Conservation (phyloP, 2,329 filamentous ascomycete genomes). For the Fusarium continuum region DNA sequence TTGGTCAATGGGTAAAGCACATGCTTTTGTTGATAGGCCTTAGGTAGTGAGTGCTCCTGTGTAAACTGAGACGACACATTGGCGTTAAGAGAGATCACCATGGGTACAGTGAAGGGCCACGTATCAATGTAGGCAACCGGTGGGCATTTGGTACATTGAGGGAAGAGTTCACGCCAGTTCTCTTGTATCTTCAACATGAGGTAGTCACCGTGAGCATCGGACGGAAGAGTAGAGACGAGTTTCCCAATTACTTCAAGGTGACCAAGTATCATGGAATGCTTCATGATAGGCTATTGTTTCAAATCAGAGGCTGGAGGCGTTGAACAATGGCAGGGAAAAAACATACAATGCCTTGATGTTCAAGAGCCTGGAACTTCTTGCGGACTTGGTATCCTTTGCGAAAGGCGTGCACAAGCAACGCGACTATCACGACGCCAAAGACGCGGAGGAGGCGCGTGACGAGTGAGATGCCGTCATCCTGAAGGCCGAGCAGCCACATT, state of each 20-base stretch:
- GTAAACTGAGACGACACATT: slow-evolving; percentile 36
- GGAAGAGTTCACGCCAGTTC: slow-evolving; percentile 31
- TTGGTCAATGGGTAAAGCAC: slow-evolving; percentile 45
- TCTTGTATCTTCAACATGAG: slow-evolving; percentile 23
- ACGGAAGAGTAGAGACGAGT: slow-evolving; percentile 13
- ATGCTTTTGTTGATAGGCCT: slow-evolving; percentile 43
- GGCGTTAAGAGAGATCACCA: slow-evolving; percentile 31
- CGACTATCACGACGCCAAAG: background rate
- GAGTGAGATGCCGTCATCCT: background rate
- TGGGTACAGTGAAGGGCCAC: slow-evolving; percentile 41
- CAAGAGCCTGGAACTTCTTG: slow-evolving; percentile 6
- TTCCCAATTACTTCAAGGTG: slow-evolving; percentile 27
- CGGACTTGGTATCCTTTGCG: slow-evolving; percentile 12
- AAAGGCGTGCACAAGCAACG: slow-evolving; percentile 5
- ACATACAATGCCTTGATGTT: slow-evolving; percentile 9
- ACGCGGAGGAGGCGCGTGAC: background rate
- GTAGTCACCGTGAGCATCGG: slow-evolving; percentile 30
- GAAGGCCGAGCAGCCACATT: slow-evolving; percentile 1
- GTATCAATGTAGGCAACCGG: slow-evolving; percentile 43
- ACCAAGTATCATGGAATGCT: slow-evolving; percentile 33
- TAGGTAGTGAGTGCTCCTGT: slow-evolving; percentile 32
- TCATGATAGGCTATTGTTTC: slow-evolving; percentile 21
- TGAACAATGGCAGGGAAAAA: fast-evolving
- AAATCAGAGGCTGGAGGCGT: background rate
- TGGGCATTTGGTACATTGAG: slow-evolving; percentile 36